Evolutionary conservation across 805 yeast species (phyloP).

Genomic region (Pichia phayaonensis): DNA sequence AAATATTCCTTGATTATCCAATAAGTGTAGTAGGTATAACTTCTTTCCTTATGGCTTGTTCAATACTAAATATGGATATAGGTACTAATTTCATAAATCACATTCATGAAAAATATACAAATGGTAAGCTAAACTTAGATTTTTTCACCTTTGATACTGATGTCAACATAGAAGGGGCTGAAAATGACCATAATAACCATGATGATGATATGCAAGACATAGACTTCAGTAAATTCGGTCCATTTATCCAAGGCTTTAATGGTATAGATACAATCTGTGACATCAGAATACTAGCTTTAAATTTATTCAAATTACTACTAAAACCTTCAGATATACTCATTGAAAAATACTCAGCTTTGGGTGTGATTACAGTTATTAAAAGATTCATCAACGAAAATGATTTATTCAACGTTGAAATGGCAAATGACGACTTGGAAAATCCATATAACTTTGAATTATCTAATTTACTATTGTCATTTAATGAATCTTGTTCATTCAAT

Average conservation of each 20-base stretch:
- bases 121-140: background rate
- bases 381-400: slow-evolving; percentile 25
- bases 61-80: slow-evolving; percentile 41
- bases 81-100: slow-evolving; percentile 32
- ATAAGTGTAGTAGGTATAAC: slow-evolving; percentile 41
- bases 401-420: slow-evolving; percentile 14
- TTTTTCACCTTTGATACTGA: background rate
- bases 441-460: slow-evolving; percentile 12
- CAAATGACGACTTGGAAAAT: background rate
- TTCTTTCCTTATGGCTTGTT: slow-evolving; percentile 47
- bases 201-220: slow-evolving; percentile 26
- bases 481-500: slow-evolving; percentile 8
- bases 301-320: slow-evolving; percentile 36
- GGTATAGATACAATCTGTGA: slow-evolving; percentile 31
- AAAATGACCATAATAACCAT: slow-evolving; percentile 13
- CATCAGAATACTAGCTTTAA: slow-evolving; percentile 35
- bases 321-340: slow-evolving; percentile 44
- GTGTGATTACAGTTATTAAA: slow-evolving; percentile 42
- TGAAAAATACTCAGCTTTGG: slow-evolving; percentile 43
- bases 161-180: slow-evolving; percentile 12
- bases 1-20: slow-evolving; percentile 36
- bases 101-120: slow-evolving; percentile 11
- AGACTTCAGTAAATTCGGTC: slow-evolving; percentile 38
- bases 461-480: slow-evolving; percentile 12
- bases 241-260: slow-evolving; percentile 43